Percentiles rank a stretch among this genome's conserved stretches.
Evolutionary conservation across 306 rosid species (phyloP).

Genomic region (Pterocarpus macrocarpus): DNA sequence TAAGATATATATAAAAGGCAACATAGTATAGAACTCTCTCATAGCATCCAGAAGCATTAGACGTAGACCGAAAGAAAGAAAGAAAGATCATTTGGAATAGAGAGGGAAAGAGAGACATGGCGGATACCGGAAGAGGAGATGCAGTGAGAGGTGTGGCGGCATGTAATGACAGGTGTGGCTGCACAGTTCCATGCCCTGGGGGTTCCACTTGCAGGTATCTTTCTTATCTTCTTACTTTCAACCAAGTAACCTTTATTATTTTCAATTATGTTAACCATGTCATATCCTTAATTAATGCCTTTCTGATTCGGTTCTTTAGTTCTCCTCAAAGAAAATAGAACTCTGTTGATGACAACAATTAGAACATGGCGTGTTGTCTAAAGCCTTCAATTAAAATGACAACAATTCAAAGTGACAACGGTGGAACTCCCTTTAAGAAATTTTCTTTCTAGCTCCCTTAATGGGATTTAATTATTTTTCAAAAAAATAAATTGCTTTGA

Average conservation of each 20-base stretch:
- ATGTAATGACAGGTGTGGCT: constrained; percentile 55
- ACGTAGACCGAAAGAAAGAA: neutral
- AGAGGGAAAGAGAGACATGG: constrained; percentile 29
- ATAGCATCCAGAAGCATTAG: too few relatives aligned
- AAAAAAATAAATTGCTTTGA: too few relatives aligned
- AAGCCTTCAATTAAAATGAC: too few relatives aligned
- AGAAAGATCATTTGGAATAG: neutral
- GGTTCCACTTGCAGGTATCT: constrained; percentile 57
- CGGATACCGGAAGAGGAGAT: constrained; percentile 41
- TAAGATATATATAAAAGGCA: neutral
- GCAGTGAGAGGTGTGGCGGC: constrained; percentile 1
- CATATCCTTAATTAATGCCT: neutral
- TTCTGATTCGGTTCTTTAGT: neutral
- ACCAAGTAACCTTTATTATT: neutral
- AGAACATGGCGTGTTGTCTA: too few relatives aligned
- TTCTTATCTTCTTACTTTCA: neutral
- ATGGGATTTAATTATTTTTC: too few relatives aligned
- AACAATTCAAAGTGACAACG: too few relatives aligned
- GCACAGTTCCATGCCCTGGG: constrained; percentile 57
- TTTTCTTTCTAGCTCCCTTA: too few relatives aligned
- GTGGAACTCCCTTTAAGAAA: too few relatives aligned
- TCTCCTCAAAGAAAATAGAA: too few relatives aligned
- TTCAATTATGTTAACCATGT: neutral
- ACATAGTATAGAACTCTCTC: neutral
- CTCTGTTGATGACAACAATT: too few relatives aligned